A percentile compares a stretch with the other conserved stretches of the same genome.
Evolutionary conservation across 257 asterid genomes (phyloP).

Genomic region (Pogostemon cablin): DNA sequence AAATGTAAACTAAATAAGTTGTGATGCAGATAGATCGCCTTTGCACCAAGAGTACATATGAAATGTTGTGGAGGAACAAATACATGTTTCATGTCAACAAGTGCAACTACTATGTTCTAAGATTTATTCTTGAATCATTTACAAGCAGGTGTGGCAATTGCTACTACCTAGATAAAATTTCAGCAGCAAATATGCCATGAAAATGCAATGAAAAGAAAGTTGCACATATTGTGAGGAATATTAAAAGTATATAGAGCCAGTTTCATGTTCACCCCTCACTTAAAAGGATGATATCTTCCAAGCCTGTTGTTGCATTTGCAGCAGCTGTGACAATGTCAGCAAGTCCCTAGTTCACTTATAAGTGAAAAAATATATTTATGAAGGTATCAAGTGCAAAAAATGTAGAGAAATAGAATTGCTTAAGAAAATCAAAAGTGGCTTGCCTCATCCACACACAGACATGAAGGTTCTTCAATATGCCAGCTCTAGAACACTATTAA

Average conservation of each 20-base stretch:
- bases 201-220: slow-evolving; percentile 22
- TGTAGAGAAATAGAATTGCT: slow-evolving; percentile 7
- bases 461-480: slow-evolving; percentile 89
- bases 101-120: slow-evolving; percentile 92
- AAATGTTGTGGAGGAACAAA: slow-evolving; percentile 99
- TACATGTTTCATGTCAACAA: slow-evolving; percentile 98
- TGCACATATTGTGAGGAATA: neutral
- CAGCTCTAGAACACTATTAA: slow-evolving; percentile 80
- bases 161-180: slow-evolving; percentile 59
- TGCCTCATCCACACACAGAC: slow-evolving; percentile 99
- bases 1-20: slow-evolving; percentile 24
- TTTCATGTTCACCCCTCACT: slow-evolving; percentile 71
- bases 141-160: slow-evolving; percentile 84
- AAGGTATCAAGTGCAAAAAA: slow-evolving; percentile 14
- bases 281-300: slow-evolving; percentile 98
- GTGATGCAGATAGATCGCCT: slow-evolving; percentile 61
- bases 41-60: slow-evolving; percentile 78
- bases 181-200: slow-evolving; percentile 25
- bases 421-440: slow-evolving; percentile 22
- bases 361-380: slow-evolving; percentile 3
- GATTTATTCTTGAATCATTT: slow-evolving; percentile 92
- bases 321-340: slow-evolving; percentile 85
- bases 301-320: slow-evolving; percentile 97
- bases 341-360: slow-evolving; percentile 91
- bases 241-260: slow-evolving; percentile 11